Base-by-base conservation (phyloP, 169 alveolate genomes). In the Eimeria tenella region DNA sequence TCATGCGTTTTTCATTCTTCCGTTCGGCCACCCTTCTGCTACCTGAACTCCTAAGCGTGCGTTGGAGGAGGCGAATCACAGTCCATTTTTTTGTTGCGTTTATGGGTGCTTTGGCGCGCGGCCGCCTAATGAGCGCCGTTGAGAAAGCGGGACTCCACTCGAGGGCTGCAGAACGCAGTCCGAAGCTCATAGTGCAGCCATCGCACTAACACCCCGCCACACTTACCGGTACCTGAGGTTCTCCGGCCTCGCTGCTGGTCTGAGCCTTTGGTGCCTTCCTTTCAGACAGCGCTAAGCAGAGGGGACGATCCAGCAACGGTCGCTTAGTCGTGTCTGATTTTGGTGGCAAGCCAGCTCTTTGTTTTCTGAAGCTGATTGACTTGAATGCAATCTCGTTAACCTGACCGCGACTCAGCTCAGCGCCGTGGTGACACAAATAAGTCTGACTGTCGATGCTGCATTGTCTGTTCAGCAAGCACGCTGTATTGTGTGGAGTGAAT, bases 121-220 rank as follows among this genome's bases (percentile, higher is more conserved):
- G 42, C 42, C 42, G 42, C 42, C 42, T 31, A 31, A 31, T 2
- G 5, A 58, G 65, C 25, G 75, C 11, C 11, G 75, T n/a, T 9
- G 9, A 21, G 75, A 11, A 17, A n/a, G 77, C 77, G 49, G 77
- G 77, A 3, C 5, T 68, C 77, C 77, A 68, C 77, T 68, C 77
- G 77, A 23, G 77, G 77, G 77, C 77, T 68, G 77, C 77, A 68
- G 19, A n/a, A 9, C 10, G 11, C 77, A 68, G 13, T 23, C 13
- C 5, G 7, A 5, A 3, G 77, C 11, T 8, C 11, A 49, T 13
- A 68, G 42, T 25, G 49, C 77, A 68, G 77, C 77, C 77, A n/a
- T 68, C 77, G 77, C 77, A 68, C 77, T 68, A 68, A 68, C 77
- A 68, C 77, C 77, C 77, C 77, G 77, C 25, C n/a, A 68, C 5